A percentile compares a stretch with the other conserved stretches of the same genome.
phyloP scores from a whole-genome alignment of 441 rosid genomes.

The Euphorbia celastroides region DNA sequence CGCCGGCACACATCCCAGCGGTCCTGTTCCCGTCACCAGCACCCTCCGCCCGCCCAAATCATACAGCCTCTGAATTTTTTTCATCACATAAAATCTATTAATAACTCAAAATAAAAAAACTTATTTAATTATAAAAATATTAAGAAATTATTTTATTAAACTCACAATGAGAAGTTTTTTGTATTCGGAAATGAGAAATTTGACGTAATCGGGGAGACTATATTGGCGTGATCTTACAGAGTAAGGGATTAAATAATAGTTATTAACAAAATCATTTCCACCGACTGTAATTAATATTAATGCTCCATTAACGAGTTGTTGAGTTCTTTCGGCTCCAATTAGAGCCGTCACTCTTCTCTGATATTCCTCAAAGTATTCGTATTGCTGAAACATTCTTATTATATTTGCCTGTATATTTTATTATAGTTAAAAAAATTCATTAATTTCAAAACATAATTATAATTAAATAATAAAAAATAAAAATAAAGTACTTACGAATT shows the following conservation, averaged over 20 bases:
- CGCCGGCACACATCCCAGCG: conserved; percentile 77
- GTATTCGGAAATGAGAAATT: conserved; percentile 26
- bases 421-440: too few relatives aligned
- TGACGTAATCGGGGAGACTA: conserved; percentile 29
- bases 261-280: conserved; percentile 48
- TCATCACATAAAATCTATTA: not conserved
- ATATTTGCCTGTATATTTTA: conserved; percentile 19
- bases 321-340: conserved; percentile 23
- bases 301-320: conserved; percentile 25
- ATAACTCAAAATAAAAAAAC: too few relatives aligned
- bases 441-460: too few relatives aligned
- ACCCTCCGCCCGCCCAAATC: conserved; percentile 63
- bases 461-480: not conserved
- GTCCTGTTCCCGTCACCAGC: conserved; percentile 77
- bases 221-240: conserved; percentile 37
- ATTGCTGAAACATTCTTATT: conserved; percentile 29
- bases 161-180: conserved; percentile 22
- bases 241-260: conserved; percentile 35
- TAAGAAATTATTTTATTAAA: not conserved
- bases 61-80: conserved; percentile 41
- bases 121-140: not conserved
- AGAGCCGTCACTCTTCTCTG: conserved; percentile 26
- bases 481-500: conserved; percentile 28
- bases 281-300: conserved; percentile 37
- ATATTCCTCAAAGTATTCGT: conserved; percentile 29